Evolutionary conservation across 129 eudicot species (phyloP).

Genomic region (Chrysanthemum seticuspe): DNA sequence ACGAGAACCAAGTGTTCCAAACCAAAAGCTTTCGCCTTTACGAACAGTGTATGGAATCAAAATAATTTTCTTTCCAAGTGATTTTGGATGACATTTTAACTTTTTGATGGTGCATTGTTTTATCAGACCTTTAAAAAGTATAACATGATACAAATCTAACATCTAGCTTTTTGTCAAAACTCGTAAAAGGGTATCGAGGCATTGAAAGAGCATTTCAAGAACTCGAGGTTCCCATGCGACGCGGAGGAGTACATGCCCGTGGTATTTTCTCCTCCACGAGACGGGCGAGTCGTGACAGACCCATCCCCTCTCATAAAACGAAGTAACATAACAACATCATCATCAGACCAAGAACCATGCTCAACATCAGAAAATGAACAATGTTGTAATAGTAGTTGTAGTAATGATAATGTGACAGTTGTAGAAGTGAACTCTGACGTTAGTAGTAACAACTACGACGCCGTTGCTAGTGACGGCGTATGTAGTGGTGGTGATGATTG

Average conservation of each 20-base stretch:
- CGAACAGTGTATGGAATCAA: too few species aligned
- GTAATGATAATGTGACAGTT: constrained; percentile 13
- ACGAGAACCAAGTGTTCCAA: too few species aligned
- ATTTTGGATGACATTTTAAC: too few species aligned
- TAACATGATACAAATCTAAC: too few species aligned
- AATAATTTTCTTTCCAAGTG: too few species aligned
- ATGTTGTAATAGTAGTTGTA: constrained; percentile 5
- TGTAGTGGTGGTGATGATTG: constrained; percentile 25
- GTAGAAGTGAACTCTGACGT: constrained; percentile 30
- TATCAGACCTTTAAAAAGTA: too few species aligned
- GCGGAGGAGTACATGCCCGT: constrained; percentile 92
- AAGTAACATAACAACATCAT: constrained; percentile 2
- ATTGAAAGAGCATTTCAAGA: constrained; percentile 86
- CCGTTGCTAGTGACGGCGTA: constrained; percentile 22
- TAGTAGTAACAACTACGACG: constrained; percentile 4
- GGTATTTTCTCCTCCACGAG: constrained; percentile 77
- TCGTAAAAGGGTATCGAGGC: constrained; percentile 64
- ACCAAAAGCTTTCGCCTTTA: too few species aligned
- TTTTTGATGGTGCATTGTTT: too few species aligned
- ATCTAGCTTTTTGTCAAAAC: background rate
- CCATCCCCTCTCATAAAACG: constrained; percentile 51
- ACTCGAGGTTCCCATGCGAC: constrained; percentile 79
- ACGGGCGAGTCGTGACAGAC: constrained; percentile 49
- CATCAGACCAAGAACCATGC: constrained; percentile 21
- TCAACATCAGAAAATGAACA: constrained; percentile 18